Evolutionary conservation across 768 basidiomycete genomes (phyloP).

Genomic region (Multifurca ochricompacta): DNA sequence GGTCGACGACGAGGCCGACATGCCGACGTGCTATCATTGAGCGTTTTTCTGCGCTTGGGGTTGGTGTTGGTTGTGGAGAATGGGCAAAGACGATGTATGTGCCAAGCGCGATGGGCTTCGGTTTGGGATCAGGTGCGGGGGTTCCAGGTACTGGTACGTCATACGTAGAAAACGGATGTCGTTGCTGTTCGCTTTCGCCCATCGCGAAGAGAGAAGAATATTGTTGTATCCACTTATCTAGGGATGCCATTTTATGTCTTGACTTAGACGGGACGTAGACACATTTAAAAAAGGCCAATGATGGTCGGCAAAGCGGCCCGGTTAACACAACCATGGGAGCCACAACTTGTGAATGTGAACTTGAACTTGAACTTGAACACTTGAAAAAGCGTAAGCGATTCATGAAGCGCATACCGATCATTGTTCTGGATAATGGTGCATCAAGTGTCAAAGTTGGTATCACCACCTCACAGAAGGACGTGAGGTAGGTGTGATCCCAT

Average conservation of each 20-base stretch:
- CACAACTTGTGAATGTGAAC: neutral
- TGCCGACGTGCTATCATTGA: neutral
- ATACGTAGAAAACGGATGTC: neutral
- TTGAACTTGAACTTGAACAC: neutral
- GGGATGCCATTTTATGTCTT: too few relatives aligned
- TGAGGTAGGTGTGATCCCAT: constrained; percentile 25
- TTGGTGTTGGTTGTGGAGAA: neutral
- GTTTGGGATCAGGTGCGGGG: neutral
- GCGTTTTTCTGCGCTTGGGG: neutral
- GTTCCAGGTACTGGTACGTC: neutral
- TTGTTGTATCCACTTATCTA: neutral
- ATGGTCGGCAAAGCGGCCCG: neutral
- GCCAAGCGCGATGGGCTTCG: neutral
- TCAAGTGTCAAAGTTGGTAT: constrained; percentile 72
- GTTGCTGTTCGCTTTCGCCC: neutral
- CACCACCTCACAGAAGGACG: constrained; percentile 25
- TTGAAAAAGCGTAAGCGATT: too few relatives aligned
- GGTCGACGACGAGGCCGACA: neutral
- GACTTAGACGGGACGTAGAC: too few relatives aligned
- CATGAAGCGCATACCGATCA: constrained; percentile 29
- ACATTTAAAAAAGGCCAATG: too few relatives aligned
- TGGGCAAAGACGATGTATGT: neutral
- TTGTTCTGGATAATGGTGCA: constrained; percentile 86
- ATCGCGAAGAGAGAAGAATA: neutral
- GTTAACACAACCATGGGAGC: neutral